phyloP scores from a whole-genome alignment of 305 asterid genomes.

The Fraxinus platypoda region DNA sequence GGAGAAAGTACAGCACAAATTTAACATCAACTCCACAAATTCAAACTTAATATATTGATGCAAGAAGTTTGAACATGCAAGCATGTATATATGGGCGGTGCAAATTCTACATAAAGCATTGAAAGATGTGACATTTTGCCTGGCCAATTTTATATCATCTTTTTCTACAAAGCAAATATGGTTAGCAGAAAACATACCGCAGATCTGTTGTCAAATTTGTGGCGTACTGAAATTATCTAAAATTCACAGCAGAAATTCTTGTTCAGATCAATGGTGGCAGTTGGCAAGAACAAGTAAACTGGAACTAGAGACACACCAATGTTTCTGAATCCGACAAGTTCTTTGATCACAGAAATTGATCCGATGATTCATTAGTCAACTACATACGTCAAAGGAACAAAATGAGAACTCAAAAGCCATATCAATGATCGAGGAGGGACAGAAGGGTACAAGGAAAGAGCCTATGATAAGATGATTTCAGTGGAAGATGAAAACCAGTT shows the following conservation, averaged over 20 bases:
- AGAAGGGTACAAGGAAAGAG: background rate
- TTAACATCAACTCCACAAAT: background rate
- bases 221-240: conserved; percentile 37
- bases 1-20: background rate
- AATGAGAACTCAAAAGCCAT: background rate
- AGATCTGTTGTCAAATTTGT: conserved; percentile 41
- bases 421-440: background rate
- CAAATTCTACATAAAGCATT: background rate
- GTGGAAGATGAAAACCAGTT: background rate
- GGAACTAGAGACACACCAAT: conserved; percentile 30
- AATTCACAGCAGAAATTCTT: conserved; percentile 5
- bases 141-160: background rate
- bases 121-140: background rate
- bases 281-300: background rate
- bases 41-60: background rate
- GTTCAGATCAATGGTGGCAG: background rate
- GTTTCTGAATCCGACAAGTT: conserved; percentile 31
- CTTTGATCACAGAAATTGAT: conserved; percentile 29
- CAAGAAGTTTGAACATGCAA: background rate
- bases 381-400: conserved; percentile 16
- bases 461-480: background rate
- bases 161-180: background rate
- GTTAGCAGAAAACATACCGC: conserved; percentile 43
- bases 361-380: conserved; percentile 18
- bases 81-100: background rate